Percentiles rank a stretch among this genome's conserved stretches.
Conservation (phyloP, 148 eudicot genomes). For the Dianthus caryophyllus region DNA sequence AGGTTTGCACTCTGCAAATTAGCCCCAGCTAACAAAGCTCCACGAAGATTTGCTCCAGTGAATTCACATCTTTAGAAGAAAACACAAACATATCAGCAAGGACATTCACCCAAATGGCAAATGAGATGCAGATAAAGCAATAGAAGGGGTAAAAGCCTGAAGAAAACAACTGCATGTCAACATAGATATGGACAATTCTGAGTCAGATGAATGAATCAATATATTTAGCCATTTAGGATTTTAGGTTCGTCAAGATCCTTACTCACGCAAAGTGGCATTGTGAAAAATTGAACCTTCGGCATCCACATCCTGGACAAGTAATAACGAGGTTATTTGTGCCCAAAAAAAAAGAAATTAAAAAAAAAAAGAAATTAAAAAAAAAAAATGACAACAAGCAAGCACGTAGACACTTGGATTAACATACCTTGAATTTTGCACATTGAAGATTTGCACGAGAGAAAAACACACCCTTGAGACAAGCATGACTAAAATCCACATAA, state of each 20-base stretch:
- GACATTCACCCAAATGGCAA: slow-evolving; percentile 23
- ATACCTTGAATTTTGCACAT: slow-evolving; percentile 83
- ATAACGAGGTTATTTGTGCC: neutral
- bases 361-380: neutral
- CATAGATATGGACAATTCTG: slow-evolving; percentile 2
- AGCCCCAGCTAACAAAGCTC: slow-evolving; percentile 81
- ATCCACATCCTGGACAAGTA: slow-evolving; percentile 72
- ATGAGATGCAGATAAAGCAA: slow-evolving; percentile 5
- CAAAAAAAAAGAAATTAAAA: neutral
- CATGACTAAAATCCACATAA: slow-evolving; percentile 88
- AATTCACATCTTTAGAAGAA: slow-evolving; percentile 87
- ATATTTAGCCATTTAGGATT: too few relatives aligned
- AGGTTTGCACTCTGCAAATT: slow-evolving; percentile 90
- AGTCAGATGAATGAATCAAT: slow-evolving; percentile 1
- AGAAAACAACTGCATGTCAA: neutral
- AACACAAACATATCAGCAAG: slow-evolving; percentile 32
- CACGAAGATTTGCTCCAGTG: slow-evolving; percentile 92
- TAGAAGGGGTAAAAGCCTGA: slow-evolving; percentile 5
- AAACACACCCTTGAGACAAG: slow-evolving; percentile 73
- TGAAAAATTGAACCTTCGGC: slow-evolving; percentile 82
- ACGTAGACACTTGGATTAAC: slow-evolving; percentile 8
- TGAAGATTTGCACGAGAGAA: slow-evolving; percentile 98
- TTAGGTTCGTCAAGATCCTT: slow-evolving; percentile 31
- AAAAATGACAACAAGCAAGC: neutral
- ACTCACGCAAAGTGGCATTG: slow-evolving; percentile 93